Evolutionary conservation across 495 filamentous ascomycete species (phyloP).

Genomic region (Durotheca rogersii): DNA sequence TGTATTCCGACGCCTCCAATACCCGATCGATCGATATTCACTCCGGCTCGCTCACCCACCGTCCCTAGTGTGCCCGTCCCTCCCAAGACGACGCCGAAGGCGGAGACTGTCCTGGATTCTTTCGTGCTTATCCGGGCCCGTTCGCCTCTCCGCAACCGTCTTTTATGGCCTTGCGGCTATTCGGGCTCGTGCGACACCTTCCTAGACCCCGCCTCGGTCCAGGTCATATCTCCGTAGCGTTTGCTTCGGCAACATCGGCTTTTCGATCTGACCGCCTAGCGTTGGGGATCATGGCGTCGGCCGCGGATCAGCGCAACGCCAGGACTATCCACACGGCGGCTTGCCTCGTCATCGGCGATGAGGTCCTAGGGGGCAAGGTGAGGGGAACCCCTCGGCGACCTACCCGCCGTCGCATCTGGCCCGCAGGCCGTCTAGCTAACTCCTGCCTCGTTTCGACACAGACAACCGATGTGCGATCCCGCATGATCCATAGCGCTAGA

Average conservation of each 20-base stretch:
- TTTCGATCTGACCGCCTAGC: constrained; percentile 27
- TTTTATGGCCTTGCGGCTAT: constrained; percentile 75
- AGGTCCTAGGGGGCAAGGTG: constrained; percentile 96
- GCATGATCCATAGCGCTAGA: not conserved
- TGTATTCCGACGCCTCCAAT: too few relatives aligned
- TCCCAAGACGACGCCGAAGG: too few relatives aligned
- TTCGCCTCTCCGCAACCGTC: too few relatives aligned
- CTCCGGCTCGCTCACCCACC: not conserved
- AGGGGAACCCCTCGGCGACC: constrained; percentile 9
- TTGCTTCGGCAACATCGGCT: too few relatives aligned
- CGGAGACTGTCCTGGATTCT: too few relatives aligned
- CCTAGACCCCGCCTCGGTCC: constrained; percentile 60
- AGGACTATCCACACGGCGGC: constrained; percentile 83
- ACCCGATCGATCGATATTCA: too few relatives aligned
- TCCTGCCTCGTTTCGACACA: too few relatives aligned
- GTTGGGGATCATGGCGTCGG: constrained; percentile 56
- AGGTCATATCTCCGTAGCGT: constrained; percentile 50
- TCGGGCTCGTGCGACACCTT: constrained; percentile 71
- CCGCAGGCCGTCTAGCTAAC: too few relatives aligned
- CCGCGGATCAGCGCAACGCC: constrained; percentile 54
- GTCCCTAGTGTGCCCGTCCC: not conserved
- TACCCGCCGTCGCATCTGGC: not conserved
- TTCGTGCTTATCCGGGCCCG: too few relatives aligned
- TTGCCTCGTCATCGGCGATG: constrained; percentile 94
- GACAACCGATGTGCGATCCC: constrained; percentile 39